Base-by-base conservation (phyloP, 1,284 basidiomycete genomes). In the Polyporus tsugae region DNA sequence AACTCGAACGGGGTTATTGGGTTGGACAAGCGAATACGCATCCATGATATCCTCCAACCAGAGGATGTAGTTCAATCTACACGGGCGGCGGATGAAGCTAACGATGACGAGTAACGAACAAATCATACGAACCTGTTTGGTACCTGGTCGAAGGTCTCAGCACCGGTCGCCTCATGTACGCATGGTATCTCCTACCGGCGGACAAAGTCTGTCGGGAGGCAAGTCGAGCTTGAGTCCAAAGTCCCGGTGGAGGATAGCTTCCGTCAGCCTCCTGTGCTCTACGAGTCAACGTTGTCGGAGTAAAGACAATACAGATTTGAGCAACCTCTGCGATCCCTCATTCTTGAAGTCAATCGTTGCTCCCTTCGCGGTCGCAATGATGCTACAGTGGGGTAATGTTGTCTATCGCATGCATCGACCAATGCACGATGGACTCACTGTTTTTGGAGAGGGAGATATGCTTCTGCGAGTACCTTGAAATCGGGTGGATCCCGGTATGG, bases 151-250 rank as follows among this genome's bases (percentile, higher is more conserved):
- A 41, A 35, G 63, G n/a, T 13, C 66, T 41, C 52, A 63, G 22
- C 63, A 13, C 19, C 6, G 5, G 35, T 19, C 6, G 42, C 33
- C 36, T 10, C 33, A 41, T 33, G 10, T 4, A 11, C 10, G n/a
- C 6, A 19, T 49, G 52, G 33, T 25, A 15, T 57, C 35, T 44
- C 44, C 75, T 74, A 97, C 95, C 0, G 95, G 93, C 25, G 96
- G 96, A 80, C 95, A 97, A 4, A 98, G 81, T 63, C 96, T 82
- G 78, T 95, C 87, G 0, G 84, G 78, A 0, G 93, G 90, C 9
- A 97, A 78, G 4, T 82, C 75, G 0, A 97, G 72, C 25, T 82
- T 80, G 52, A 97, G 77, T 0, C 82, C 79, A 75, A 95, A 97
- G 78, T 97, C 95, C 22, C 89, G 85, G 69, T 86, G 80, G 25